Base-by-base conservation (phyloP, 441 rosid genomes). In the Bocquillonia castaneifolia region DNA sequence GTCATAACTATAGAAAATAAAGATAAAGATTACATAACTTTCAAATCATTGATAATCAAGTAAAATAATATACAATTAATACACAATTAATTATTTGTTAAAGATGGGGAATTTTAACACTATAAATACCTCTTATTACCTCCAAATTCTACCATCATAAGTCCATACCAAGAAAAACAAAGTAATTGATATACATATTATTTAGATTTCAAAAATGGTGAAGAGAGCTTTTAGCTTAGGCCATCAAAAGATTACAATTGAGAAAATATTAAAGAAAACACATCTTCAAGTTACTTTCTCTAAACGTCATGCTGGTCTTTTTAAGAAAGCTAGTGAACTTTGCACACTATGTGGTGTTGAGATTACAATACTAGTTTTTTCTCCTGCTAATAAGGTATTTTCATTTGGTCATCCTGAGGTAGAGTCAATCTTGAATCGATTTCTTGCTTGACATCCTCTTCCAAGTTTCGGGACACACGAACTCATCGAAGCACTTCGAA, bases 211-310 rank as follows among this genome's bases (percentile, higher is more conserved):
- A 14, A 54, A 39, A 23, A 65, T 74, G 82, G 66, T 37, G 78
- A 74, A 48, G 40, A 77, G 51, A 36, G 79, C 71, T 50, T 8
- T 76, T 2, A 78, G 65, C 48, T 32, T 65, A 34, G 87, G 87
- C 31, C 80, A 87, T 15, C 85, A 80, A 53, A 85, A 78, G 78
- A 77, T 83, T 18, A 42, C 66, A 0, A 78, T 83, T 12, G 76
- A 73, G 25, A 78, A 70, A 68, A 85, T 83, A 20, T 53, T 66
- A 0, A 83, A 79, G 68, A 78, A 83, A 53, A 83, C 51, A 42
- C 72, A 78, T 56, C 78, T 78, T 10, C 84, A 85, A 51, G 87
- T 85, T 2, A 85, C 89, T 10, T 85, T 85, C 75, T 85, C 89
- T 0, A 85, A 85, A 48, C 80, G 89, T 12, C 76, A 80, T 0